Conservation (phyloP, 768 basidiomycete species). For the Termitomyces sp. region DNA sequence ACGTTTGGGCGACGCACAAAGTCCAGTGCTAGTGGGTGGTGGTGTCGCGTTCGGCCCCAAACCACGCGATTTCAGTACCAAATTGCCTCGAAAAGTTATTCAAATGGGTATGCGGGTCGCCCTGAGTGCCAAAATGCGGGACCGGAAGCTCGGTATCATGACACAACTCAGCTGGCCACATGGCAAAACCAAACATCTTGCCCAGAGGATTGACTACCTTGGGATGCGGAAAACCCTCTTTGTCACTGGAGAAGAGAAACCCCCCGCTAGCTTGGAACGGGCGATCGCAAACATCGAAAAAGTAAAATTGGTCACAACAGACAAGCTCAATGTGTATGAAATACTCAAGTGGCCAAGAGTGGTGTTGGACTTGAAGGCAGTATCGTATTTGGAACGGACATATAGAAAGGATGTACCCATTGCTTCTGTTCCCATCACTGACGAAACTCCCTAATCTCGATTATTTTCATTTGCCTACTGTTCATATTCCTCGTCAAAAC, state of each 20-base stretch:
- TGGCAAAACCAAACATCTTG: constrained; percentile 68
- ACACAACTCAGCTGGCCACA: constrained; percentile 67
- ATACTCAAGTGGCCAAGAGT: constrained; percentile 80
- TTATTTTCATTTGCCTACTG: not conserved
- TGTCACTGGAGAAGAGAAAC: constrained; percentile 57
- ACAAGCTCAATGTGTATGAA: constrained; percentile 78
- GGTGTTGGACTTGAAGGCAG: constrained; percentile 77
- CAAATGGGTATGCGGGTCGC: constrained; percentile 93
- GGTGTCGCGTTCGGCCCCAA: constrained; percentile 91
- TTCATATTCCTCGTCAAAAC: not conserved
- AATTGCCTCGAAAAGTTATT: constrained; percentile 89
- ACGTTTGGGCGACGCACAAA: constrained; percentile 85
- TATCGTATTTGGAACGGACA: constrained; percentile 71
- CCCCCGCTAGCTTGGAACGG: constrained; percentile 54
- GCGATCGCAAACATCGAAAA: constrained; percentile 71
- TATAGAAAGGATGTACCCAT: constrained; percentile 46
- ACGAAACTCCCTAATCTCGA: not conserved
- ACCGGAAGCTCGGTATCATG: constrained; percentile 74
- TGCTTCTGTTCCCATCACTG: constrained; percentile 4
- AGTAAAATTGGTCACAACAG: constrained; percentile 58
- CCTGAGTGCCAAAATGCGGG: constrained; percentile 77
- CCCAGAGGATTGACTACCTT: constrained; percentile 56
- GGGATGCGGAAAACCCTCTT: constrained; percentile 77
- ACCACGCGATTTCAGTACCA: constrained; percentile 88
- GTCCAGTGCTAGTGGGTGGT: constrained; percentile 87